phyloP scores from a whole-genome alignment of 2,329 filamentous ascomycete species.

The Colletotrichum eremochloae region DNA sequence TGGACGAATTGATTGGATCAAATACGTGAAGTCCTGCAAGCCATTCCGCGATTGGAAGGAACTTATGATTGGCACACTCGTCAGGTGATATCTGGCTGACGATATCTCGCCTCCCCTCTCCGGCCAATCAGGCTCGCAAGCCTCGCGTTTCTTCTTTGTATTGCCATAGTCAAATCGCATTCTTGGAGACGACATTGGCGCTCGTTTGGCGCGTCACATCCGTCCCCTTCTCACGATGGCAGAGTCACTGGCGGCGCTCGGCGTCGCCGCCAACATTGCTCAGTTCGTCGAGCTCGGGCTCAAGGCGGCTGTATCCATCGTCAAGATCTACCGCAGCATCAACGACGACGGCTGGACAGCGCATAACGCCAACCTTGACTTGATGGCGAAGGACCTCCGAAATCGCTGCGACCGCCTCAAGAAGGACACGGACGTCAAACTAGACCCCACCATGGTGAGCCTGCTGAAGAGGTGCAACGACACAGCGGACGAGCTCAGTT shows the following conservation, averaged over 20 bases:
- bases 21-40: not conserved
- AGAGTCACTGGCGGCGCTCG: slow-evolving; percentile 52
- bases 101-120: not conserved
- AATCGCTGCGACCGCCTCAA: not conserved
- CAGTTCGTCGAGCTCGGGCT: slow-evolving; percentile 34
- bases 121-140: not conserved
- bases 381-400: not conserved
- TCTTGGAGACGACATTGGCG: not conserved
- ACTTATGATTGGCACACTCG: not conserved
- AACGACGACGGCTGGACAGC: not conserved
- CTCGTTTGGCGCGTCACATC: not conserved
- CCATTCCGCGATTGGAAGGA: not conserved
- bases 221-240: not conserved
- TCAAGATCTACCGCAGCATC: slow-evolving; percentile 12
- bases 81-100: not conserved
- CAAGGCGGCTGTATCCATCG: slow-evolving; percentile 17
- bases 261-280: slow-evolving; percentile 50
- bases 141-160: not conserved
- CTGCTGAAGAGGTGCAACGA: slow-evolving; percentile 1
- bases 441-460: not conserved
- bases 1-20: not conserved
- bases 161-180: not conserved
- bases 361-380: not conserved
- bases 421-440: not conserved
- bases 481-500: slow-evolving; percentile 5